A percentile compares a stretch with the other conserved stretches of the same genome.
These are phyloP conservation scores for Cicer chorassanicum DNA, from an alignment of 306 rosid species.

Conservation along the genomic window DNA sequence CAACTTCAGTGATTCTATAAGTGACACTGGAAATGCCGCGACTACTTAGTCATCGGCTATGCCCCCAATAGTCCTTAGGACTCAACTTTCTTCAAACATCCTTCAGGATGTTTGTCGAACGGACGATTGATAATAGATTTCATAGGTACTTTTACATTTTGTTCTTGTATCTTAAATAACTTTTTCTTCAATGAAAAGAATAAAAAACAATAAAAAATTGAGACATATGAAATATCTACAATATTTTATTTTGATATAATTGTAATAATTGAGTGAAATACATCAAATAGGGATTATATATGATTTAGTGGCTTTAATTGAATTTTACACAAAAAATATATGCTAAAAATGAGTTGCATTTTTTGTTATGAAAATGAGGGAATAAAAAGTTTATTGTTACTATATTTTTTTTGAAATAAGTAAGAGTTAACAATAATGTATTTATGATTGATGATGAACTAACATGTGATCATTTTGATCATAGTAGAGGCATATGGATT, in stretches of 20 bases:
- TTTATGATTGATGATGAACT: not conserved
- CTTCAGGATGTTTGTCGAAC: constrained; percentile 48
- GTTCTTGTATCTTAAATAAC: not conserved
- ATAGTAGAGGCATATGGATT: constrained; percentile 34
- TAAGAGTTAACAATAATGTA: not conserved
- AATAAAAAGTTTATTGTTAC: not conserved
- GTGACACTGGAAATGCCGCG: constrained; percentile 58
- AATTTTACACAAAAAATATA: not conserved
- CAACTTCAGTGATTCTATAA: constrained; percentile 59
- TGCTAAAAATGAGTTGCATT: no score
- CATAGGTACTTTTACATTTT: constrained; percentile 39
- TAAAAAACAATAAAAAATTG: not conserved
- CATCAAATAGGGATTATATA: not conserved
- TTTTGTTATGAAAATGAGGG: not conserved
- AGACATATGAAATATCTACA: not conserved
- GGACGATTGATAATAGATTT: constrained; percentile 60
- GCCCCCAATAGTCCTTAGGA: constrained; percentile 50
- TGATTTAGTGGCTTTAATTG: not conserved
- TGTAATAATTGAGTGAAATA: not conserved
- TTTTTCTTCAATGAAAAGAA: not conserved
- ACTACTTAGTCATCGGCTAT: not conserved
- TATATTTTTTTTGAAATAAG: not conserved
- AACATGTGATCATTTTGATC: not conserved
- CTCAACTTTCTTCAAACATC: constrained; percentile 46
- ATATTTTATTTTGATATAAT: not conserved